These are phyloP conservation scores for Tephrocybe sp. DNA, from an alignment of 768 basidiomycete species.

Conservation along the genomic window DNA sequence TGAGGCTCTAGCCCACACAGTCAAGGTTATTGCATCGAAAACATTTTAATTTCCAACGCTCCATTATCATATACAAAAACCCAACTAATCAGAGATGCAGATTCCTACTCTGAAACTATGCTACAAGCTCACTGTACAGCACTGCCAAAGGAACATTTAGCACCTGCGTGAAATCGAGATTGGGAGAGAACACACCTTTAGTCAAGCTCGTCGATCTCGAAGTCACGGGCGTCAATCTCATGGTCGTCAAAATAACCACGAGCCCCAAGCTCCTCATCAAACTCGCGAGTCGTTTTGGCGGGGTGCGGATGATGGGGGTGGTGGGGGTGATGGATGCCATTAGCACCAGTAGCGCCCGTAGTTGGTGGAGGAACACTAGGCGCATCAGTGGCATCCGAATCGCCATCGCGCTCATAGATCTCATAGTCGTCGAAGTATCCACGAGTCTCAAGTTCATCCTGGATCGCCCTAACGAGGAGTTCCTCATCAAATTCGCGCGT, in stretches of 20 bases:
- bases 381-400: too few relatives aligned
- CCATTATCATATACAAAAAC: not conserved
- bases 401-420: not conserved
- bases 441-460: not conserved
- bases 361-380: not conserved
- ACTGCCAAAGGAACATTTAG: not conserved
- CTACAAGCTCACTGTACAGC: not conserved
- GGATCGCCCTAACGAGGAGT: not conserved
- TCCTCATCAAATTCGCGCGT: slow-evolving; percentile 1
- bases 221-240: slow-evolving; percentile 6
- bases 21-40: too few relatives aligned
- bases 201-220: slow-evolving; percentile 9
- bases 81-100: slow-evolving; percentile 5
- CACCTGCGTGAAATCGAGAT: not conserved
- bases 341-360: not conserved
- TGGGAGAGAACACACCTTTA: slow-evolving; percentile 1
- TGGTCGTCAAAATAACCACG: not conserved
- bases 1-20: too few relatives aligned
- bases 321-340: not conserved
- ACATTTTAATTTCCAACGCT: too few relatives aligned
- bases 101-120: not conserved
- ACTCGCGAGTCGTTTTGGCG: not conserved
- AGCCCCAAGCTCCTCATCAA: slow-evolving; percentile 1
- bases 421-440: not conserved
- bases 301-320: not conserved